Evolutionary conservation across 805 yeast species (phyloP).

Genomic region (Tetrapisispora namnaoensis): DNA sequence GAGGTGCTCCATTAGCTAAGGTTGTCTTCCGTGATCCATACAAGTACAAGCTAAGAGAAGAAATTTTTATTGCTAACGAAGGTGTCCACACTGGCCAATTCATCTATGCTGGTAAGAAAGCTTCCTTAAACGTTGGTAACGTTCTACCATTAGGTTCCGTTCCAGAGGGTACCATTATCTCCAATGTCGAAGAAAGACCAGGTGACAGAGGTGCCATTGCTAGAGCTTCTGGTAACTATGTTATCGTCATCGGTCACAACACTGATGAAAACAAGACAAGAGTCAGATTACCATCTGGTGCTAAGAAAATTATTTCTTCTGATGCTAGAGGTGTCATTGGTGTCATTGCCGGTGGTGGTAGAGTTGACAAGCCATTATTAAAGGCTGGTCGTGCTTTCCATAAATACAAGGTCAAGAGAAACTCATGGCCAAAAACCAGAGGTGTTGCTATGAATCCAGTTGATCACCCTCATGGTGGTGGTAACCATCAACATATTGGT

Average conservation of each 20-base stretch:
- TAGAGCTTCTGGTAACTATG: slow-evolving; percentile 99
- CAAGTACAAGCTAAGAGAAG: slow-evolving; percentile 96
- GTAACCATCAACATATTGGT: slow-evolving; percentile 99
- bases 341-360: slow-evolving; percentile 99
- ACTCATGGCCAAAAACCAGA: slow-evolving; percentile 99
- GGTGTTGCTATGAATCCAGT: slow-evolving; percentile 99
- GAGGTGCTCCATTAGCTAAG: slow-evolving; percentile 99
- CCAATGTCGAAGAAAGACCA: slow-evolving; percentile 96
- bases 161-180: slow-evolving; percentile 98
- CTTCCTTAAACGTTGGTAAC: slow-evolving; percentile 94
- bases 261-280: slow-evolving; percentile 98
- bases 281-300: slow-evolving; percentile 98
- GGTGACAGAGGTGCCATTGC: slow-evolving; percentile 99
- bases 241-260: slow-evolving; percentile 98
- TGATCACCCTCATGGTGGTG: slow-evolving; percentile 99
- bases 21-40: slow-evolving; percentile 99
- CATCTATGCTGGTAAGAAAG: slow-evolving; percentile 97
- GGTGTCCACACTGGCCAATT: slow-evolving; percentile 99
- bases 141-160: slow-evolving; percentile 92
- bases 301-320: slow-evolving; percentile 91
- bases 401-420: slow-evolving; percentile 98
- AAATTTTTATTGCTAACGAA: slow-evolving; percentile 98
- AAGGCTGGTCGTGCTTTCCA: slow-evolving; percentile 99
- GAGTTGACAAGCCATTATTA: slow-evolving; percentile 98
- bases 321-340: slow-evolving; percentile 99